phyloP scores from a whole-genome alignment of 495 filamentous ascomycete genomes.

The Melanomma pulvis-pyrius region DNA sequence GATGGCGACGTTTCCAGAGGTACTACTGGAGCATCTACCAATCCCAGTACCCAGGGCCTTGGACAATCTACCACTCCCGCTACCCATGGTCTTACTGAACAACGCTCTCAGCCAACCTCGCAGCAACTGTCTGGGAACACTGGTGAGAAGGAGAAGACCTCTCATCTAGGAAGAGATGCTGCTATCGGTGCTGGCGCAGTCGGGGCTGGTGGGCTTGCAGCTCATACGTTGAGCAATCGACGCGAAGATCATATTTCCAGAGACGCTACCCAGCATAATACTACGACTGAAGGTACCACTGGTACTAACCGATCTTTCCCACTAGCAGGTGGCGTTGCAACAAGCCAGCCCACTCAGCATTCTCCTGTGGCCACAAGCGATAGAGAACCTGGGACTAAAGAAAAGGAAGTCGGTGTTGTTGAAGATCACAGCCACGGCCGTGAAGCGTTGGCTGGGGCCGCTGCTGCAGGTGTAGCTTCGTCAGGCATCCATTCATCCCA shows the following conservation, averaged over 20 bases:
- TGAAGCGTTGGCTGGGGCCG: conserved; percentile 10
- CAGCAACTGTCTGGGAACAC: not conserved
- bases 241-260: not conserved
- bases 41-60: not conserved
- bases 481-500: not conserved
- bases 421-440: not conserved
- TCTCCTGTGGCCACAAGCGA: not conserved
- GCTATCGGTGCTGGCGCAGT: not conserved
- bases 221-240: not conserved
- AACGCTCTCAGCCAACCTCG: not conserved
- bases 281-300: not conserved
- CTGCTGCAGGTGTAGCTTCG: not conserved
- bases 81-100: not conserved
- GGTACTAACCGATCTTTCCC: conserved; percentile 27
- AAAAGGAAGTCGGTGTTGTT: conserved; percentile 5
- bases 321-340: conserved; percentile 23
- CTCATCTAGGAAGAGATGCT: not conserved
- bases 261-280: not conserved
- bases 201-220: not conserved
- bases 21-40: not conserved
- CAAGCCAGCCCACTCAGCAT: not conserved
- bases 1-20: not conserved
- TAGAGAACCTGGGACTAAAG: not conserved
- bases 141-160: not conserved
- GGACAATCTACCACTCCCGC: not conserved